These are phyloP conservation scores for Fusarium miscanthi DNA, from an alignment of 2,329 filamentous ascomycete species.

Conservation along the genomic window DNA sequence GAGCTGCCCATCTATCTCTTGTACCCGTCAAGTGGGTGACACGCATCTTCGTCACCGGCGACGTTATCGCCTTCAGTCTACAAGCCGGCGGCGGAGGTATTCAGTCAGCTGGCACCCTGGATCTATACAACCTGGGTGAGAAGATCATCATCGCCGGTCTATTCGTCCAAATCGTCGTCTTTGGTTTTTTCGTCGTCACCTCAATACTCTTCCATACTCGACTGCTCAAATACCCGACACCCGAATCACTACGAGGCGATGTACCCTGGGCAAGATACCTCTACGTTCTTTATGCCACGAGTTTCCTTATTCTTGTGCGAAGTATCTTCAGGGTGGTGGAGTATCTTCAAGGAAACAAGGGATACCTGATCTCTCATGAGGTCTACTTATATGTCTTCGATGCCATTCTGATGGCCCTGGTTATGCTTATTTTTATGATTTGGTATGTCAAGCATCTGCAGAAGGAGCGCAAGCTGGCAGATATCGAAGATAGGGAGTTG, in stretches of 20 bases:
- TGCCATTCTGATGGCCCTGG: slow-evolving; percentile 8
- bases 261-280: slow-evolving; percentile 5
- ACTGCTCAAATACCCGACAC: neutral
- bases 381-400: slow-evolving; percentile 11
- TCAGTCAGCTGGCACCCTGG: neutral
- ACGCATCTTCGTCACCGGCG: slow-evolving; percentile 4
- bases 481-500: neutral
- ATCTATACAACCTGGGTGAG: slow-evolving; percentile 1
- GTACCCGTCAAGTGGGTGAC: slow-evolving; percentile 18
- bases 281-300: slow-evolving; percentile 12
- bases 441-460: slow-evolving; percentile 17
- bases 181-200: slow-evolving; percentile 13
- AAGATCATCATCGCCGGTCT: slow-evolving; percentile 14
- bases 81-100: slow-evolving; percentile 12
- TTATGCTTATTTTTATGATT: neutral
- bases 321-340: slow-evolving; percentile 16
- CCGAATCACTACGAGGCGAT: neutral
- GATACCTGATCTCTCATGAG: slow-evolving; percentile 13
- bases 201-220: slow-evolving; percentile 11
- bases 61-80: slow-evolving; percentile 1
- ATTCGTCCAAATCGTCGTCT: neutral
- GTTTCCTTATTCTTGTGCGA: slow-evolving; percentile 8
- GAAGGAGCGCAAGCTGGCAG: neutral
- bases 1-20: neutral
- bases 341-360: neutral